Conservation (phyloP, 345 rosid species). For the Adansonia digitata region DNA sequence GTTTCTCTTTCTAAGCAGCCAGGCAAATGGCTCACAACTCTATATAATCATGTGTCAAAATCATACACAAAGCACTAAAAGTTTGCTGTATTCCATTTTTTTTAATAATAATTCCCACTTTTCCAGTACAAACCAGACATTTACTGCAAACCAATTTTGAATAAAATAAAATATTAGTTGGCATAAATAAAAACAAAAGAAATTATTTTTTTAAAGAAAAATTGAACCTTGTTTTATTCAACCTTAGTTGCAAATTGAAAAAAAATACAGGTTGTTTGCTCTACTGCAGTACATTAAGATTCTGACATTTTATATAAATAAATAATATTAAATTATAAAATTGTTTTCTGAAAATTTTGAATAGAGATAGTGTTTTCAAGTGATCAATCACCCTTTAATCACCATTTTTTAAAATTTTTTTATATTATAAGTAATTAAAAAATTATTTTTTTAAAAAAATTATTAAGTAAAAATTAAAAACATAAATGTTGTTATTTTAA, state of each 20-base stretch:
- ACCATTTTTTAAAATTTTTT: too few relatives aligned
- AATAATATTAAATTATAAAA: too few relatives aligned
- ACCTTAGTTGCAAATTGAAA: not conserved
- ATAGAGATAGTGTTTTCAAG: too few relatives aligned
- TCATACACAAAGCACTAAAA: slow-evolving; percentile 18
- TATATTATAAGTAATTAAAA: too few relatives aligned
- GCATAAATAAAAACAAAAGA: not conserved
- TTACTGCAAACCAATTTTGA: not conserved
- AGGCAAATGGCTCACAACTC: not conserved
- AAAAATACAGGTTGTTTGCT: not conserved
- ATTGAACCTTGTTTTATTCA: not conserved
- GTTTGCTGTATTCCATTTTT: slow-evolving; percentile 1
- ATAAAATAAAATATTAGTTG: not conserved
- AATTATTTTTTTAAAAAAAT: too few relatives aligned
- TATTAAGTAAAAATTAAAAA: too few relatives aligned
- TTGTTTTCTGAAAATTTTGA: too few relatives aligned
- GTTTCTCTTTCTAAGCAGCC: not conserved
- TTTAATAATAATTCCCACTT: not conserved
- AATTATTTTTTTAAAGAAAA: not conserved
- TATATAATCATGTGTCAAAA: slow-evolving; percentile 6
- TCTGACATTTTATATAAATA: not conserved
- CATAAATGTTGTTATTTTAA: too few relatives aligned
- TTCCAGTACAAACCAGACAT: slow-evolving; percentile 1
- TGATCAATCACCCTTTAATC: too few relatives aligned
- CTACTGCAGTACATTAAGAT: not conserved